These are phyloP conservation scores for Panicum miliaceum DNA, from an alignment of 176 grass and related monocot species.

Conservation along the genomic window DNA sequence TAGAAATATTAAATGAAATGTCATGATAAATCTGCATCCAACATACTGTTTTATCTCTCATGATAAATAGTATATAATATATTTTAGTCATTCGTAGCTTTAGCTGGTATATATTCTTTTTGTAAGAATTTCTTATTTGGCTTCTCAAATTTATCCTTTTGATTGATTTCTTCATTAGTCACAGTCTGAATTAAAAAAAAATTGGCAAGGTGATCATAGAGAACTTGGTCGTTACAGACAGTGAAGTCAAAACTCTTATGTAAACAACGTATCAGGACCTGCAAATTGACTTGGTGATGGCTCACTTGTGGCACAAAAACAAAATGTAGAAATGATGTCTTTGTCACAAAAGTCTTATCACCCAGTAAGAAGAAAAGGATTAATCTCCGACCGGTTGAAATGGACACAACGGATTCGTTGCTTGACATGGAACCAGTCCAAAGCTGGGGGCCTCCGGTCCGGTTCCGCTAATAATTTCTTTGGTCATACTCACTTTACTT, in stretches of 20 bases:
- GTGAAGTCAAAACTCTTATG: background rate
- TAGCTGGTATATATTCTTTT: background rate
- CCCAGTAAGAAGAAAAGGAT: slow-evolving; percentile 12
- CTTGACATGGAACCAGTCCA: slow-evolving; percentile 36
- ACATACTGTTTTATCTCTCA: background rate
- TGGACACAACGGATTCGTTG: slow-evolving; percentile 7
- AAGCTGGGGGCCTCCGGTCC: background rate
- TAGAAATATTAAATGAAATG: background rate
- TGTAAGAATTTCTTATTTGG: background rate
- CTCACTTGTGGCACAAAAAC: background rate
- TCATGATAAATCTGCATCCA: background rate
- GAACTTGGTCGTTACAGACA: background rate
- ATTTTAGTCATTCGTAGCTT: background rate
- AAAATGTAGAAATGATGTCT: background rate
- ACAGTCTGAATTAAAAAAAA: background rate
- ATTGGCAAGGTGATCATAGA: too few species aligned
- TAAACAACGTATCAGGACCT: background rate
- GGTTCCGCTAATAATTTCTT: slow-evolving; percentile 31
- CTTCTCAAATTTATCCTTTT: background rate
- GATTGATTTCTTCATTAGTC: background rate
- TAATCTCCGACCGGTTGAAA: slow-evolving; percentile 7
- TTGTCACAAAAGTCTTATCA: slow-evolving; percentile 10
- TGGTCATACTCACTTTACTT: slow-evolving; percentile 14
- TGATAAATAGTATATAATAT: background rate
- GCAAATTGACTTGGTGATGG: background rate